Conservation (phyloP, 2,329 filamentous ascomycete genomes). For the Talaromyces sp. region DNA sequence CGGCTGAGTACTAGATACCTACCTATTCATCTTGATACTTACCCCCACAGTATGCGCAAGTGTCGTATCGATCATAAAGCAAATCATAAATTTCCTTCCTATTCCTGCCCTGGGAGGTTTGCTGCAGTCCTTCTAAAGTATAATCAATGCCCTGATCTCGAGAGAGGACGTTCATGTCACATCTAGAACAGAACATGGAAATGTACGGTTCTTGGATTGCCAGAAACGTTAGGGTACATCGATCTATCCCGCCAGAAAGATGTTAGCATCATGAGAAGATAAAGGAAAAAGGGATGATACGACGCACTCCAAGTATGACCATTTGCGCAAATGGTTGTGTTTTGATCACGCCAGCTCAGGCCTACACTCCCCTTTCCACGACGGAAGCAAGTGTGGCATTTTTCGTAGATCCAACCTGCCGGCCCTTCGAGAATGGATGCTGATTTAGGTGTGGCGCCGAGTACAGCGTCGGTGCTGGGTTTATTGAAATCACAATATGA, state of each 20-base stretch:
- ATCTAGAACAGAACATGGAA: conserved; percentile 52
- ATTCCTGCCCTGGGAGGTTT: not conserved
- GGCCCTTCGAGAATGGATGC: conserved; percentile 19
- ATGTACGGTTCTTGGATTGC: conserved; percentile 51
- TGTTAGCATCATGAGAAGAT: not conserved
- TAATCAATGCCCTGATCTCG: conserved; percentile 37
- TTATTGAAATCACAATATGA: conserved; percentile 20
- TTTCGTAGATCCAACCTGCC: conserved; percentile 36
- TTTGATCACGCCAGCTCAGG: conserved; percentile 46
- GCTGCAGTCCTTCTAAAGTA: not conserved
- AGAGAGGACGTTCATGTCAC: conserved; percentile 43
- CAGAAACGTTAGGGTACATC: conserved; percentile 52
- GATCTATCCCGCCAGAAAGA: conserved; percentile 27
- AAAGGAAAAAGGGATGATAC: not conserved
- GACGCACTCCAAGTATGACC: conserved; percentile 50
- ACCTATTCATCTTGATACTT: conserved; percentile 26
- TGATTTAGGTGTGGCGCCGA: conserved; percentile 23
- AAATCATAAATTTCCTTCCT: conserved; percentile 18
- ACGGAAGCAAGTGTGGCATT: conserved; percentile 49
- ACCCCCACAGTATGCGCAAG: conserved; percentile 31
- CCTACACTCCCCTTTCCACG: conserved; percentile 18
- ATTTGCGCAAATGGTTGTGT: conserved; percentile 44
- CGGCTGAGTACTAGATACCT: not conserved
- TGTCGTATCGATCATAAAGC: conserved; percentile 31
- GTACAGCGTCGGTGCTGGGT: not conserved